Evolutionary conservation across 495 filamentous ascomycete species (phyloP), one percentile per base, ranked within the genome.

Genomic region (Viridothelium virens): DNA sequence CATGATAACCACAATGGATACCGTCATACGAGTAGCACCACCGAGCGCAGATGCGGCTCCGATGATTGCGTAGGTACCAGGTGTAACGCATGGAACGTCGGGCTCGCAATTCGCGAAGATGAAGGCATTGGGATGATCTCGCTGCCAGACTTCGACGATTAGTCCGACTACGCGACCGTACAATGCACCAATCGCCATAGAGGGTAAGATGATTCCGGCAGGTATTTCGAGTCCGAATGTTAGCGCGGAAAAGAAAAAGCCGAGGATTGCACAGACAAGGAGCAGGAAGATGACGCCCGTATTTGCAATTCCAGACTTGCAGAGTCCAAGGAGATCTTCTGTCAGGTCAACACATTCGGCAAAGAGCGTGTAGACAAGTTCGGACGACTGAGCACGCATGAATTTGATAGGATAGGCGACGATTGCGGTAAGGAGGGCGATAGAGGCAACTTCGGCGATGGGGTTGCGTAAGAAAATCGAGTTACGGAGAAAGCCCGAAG

Each of bases 1-100:
- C 91, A 96, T 97, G 77, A 98, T 97, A 68, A 97, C 94, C 2
- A 97, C 94, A 71, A 98, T 96, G 11, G 93, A 97, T 14, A 88
- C 81, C 11, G 94, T 98, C 90, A 98, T 97, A 70, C 94, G 86
- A 36, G 93, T 97, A n/a, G 94, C 91, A 61, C 94, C 94, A n/a
- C 88, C 92, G 3, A 98, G 85, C 2, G 92, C 89, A 31, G 95
- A 92, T n/a, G 95, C 93, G 2, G 94, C 94, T 38, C 95, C 94
- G 70, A 98, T 91, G 72, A 97, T 95, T 61, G 94, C 94, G 74
- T 97, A 98, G 5, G 92, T 89, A 2, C 94, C 95, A 0, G 94
- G 93, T 0, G 91, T 97, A 65, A 97, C 87, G 77, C 94, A 98
- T 4, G 90, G 86, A 41, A 91, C 80, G 77, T 96, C 95, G 12